Base-by-base conservation (phyloP, 352 stramenopile genomes). In the Globisporangium cystogenes region DNA sequence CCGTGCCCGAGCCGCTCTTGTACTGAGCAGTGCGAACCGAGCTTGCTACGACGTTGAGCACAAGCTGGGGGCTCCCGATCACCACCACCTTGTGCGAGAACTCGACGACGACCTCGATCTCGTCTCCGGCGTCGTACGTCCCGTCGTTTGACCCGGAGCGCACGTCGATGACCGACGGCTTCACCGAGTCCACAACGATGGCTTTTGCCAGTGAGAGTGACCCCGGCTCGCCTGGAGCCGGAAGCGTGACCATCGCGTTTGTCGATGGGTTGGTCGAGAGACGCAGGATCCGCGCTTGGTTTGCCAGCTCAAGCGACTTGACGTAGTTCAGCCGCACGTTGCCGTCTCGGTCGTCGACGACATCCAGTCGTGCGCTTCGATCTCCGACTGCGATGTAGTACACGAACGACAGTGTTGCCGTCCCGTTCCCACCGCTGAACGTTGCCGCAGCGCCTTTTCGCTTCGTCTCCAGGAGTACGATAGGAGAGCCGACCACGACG, bases 71-170 rank as follows among this genome's bases (percentile, higher is more conserved):
- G 3, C 33, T 59, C 0, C 69, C 75, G 6, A 62, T 41, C 0
- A 86, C 77, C 1, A 83, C 61, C 10, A 89, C 75, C 1, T 24
- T 36, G 26, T 62, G 68, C 1, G 79, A 89, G 45, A 92, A 92
- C 2, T 67, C 48, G 8, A 92, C 40, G 15, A 80, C 44, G 12
- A 90, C 49, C 10, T 71, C 59, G 18, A 92, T 76, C 3, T 51
- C 39, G 20, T 90, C 65, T 0, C 70, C 79, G 3, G 87, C 40
- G 29, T 87, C 79, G 52, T 89, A 92, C 0, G 82, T 87, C 4
- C 82, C 79, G 44, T 89, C 67, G 2, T 49, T 31, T 0, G 66
- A 63, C 1, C 59, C 37, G 0, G 76, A 77, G 12, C 53, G 66
- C 29, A 89, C 61, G 24, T 68, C 62, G 11, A 77, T 55, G 21